Conservation (phyloP, 352 stramenopile species). For the Halophytophthora polymorphica region DNA sequence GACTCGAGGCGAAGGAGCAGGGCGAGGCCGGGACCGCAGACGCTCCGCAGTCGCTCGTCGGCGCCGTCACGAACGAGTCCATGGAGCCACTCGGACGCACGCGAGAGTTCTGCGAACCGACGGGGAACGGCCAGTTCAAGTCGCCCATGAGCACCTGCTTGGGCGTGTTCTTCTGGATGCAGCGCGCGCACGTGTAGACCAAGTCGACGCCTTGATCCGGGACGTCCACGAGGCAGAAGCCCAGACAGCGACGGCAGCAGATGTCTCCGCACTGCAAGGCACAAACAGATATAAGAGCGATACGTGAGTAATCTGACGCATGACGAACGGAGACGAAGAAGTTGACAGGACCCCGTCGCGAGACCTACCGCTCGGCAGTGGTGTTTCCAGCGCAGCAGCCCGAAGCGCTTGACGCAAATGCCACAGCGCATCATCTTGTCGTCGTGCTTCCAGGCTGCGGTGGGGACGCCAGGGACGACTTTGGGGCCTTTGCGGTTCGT, state of each 20-base stretch:
- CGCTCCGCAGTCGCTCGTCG: slow-evolving; percentile 18
- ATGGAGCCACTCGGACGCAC: slow-evolving; percentile 20
- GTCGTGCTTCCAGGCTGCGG: slow-evolving; percentile 54
- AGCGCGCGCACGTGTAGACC: slow-evolving; percentile 59
- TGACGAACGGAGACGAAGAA: not conserved
- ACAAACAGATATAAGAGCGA: too few species aligned
- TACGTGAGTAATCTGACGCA: slow-evolving; percentile 13
- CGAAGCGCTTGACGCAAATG: slow-evolving; percentile 69
- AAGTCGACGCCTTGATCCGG: slow-evolving; percentile 59
- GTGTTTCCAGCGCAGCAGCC: slow-evolving; percentile 58
- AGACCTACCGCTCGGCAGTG: slow-evolving; percentile 63
- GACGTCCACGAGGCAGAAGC: slow-evolving; percentile 68
- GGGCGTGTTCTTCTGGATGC: slow-evolving; percentile 49
- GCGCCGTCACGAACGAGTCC: slow-evolving; percentile 21
- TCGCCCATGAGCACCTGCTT: slow-evolving; percentile 46
- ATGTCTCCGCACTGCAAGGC: slow-evolving; percentile 65
- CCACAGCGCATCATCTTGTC: slow-evolving; percentile 42
- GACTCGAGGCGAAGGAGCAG: slow-evolving; percentile 35
- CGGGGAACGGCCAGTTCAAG: slow-evolving; percentile 41
- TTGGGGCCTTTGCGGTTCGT: slow-evolving; percentile 25
- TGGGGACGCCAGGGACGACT: slow-evolving; percentile 46
- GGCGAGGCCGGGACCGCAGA: slow-evolving; percentile 19
- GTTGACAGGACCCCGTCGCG: not conserved
- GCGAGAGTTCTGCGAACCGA: slow-evolving; percentile 21
- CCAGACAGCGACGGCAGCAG: slow-evolving; percentile 64